Conservation (phyloP, 352 stramenopile genomes). For the Phytophthora capsici region DNA sequence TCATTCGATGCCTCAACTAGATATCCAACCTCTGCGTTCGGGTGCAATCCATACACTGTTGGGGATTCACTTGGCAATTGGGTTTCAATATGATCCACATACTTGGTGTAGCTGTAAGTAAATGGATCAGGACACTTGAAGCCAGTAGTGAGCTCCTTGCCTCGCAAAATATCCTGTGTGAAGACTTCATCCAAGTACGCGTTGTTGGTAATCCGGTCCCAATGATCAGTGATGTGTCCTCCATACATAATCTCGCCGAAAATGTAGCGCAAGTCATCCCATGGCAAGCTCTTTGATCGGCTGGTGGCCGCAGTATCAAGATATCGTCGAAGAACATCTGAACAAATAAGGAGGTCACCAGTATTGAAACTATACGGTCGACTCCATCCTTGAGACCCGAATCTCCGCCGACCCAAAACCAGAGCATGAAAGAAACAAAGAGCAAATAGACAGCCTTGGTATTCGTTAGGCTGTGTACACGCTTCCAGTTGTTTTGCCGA, state of each 20-base stretch:
- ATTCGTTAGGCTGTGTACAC: conserved; percentile 80
- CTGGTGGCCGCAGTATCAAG: conserved; percentile 43
- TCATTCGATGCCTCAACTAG: conserved; percentile 76
- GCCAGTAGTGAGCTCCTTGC: conserved; percentile 60
- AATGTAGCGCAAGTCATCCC: conserved; percentile 90
- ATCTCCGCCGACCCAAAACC: conserved; percentile 89
- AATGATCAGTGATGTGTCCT: conserved; percentile 86
- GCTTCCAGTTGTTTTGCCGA: conserved; percentile 80
- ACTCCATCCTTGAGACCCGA: conserved; percentile 94
- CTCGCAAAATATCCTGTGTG: conserved; percentile 59
- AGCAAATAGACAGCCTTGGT: conserved; percentile 93
- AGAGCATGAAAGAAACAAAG: conserved; percentile 96
- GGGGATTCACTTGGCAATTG: conserved; percentile 73
- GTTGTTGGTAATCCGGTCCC: conserved; percentile 87
- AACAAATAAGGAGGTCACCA: conserved; percentile 94
- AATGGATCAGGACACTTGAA: conserved; percentile 85
- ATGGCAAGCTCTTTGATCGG: conserved; percentile 56
- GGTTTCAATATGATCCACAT: conserved; percentile 85
- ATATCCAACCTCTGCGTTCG: conserved; percentile 85
- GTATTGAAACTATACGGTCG: conserved; percentile 95
- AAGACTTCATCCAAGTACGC: conserved; percentile 75
- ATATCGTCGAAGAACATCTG: conserved; percentile 79
- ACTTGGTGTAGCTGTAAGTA: conserved; percentile 92
- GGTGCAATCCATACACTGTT: conserved; percentile 74
- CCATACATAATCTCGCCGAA: conserved; percentile 95